A percentile compares a stretch with the other conserved stretches of the same genome.
Evolutionary conservation across 768 basidiomycete genomes (phyloP).

Genomic region (Leccinum imitatum): DNA sequence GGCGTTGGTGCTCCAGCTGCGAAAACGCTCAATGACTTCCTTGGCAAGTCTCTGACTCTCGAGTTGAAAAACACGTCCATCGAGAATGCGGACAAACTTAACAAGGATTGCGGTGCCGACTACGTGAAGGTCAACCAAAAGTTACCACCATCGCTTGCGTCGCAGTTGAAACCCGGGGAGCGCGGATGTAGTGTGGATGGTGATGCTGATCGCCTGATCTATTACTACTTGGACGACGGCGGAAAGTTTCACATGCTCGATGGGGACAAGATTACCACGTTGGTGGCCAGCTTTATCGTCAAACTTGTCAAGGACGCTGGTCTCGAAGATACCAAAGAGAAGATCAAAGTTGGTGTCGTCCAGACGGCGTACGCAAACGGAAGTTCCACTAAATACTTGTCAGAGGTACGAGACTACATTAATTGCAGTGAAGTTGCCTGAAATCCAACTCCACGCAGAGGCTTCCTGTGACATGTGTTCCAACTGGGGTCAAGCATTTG

Average conservation of each 20-base stretch:
- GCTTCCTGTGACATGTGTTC: constrained; percentile 90
- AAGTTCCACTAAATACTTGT: constrained; percentile 89
- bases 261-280: constrained; percentile 95
- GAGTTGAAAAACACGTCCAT: constrained; percentile 68
- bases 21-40: constrained; percentile 53
- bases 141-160: constrained; percentile 72
- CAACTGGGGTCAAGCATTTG: constrained; percentile 96
- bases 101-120: constrained; percentile 90
- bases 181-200: constrained; percentile 94
- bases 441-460: constrained; percentile 50
- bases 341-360: constrained; percentile 88
- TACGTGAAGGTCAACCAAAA: constrained; percentile 93
- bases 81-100: constrained; percentile 69
- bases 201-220: constrained; percentile 96
- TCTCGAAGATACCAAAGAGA: constrained; percentile 51
- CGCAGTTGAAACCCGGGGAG: constrained; percentile 64
- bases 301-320: constrained; percentile 86
- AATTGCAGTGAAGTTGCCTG: background rate
- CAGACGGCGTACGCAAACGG: constrained; percentile 99
- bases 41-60: constrained; percentile 62
- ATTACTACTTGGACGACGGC: constrained; percentile 83
- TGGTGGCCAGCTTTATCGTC: constrained; percentile 91
- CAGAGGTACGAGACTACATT: constrained; percentile 53
- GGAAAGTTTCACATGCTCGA: constrained; percentile 89
- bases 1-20: constrained; percentile 87